Conservation (phyloP, 768 basidiomycete genomes). For the Tremella mesenterica region DNA sequence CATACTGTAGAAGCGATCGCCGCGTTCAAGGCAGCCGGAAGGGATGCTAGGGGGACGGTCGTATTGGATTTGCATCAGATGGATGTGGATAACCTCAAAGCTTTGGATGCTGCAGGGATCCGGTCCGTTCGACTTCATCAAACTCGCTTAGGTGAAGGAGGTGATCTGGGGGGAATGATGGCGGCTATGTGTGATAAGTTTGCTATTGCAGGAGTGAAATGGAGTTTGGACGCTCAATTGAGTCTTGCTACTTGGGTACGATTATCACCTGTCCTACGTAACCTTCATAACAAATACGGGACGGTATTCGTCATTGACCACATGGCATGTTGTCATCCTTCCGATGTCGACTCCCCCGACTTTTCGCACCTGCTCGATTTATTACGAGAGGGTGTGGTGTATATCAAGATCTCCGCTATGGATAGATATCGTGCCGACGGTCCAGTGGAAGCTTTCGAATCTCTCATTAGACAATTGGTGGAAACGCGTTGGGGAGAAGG, state of each 20-base stretch:
- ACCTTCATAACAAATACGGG: neutral
- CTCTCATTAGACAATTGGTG: neutral
- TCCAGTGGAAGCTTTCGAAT: neutral
- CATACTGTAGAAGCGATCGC: constrained; percentile 1
- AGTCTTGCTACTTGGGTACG: neutral
- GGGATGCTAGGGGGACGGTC: neutral
- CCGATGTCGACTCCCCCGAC: neutral
- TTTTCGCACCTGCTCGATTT: neutral
- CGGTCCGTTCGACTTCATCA: neutral
- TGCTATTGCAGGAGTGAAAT: neutral
- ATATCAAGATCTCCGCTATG: constrained; percentile 1
- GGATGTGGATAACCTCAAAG: neutral
- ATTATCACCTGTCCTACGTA: neutral
- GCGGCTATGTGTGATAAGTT: neutral
- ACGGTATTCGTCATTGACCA: constrained; percentile 1
- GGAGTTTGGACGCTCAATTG: neutral
- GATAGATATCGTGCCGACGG: neutral
- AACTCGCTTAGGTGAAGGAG: neutral
- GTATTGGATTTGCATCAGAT: neutral
- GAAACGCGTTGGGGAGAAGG: neutral
- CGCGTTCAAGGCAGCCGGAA: neutral
- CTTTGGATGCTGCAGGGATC: neutral
- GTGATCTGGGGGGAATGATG: neutral
- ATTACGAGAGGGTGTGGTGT: neutral
- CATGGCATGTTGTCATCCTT: neutral